Evolutionary conservation across 352 stramenopile species (phyloP), one percentile per base, ranked within the genome.

Genomic region (Pythium chondricola): DNA sequence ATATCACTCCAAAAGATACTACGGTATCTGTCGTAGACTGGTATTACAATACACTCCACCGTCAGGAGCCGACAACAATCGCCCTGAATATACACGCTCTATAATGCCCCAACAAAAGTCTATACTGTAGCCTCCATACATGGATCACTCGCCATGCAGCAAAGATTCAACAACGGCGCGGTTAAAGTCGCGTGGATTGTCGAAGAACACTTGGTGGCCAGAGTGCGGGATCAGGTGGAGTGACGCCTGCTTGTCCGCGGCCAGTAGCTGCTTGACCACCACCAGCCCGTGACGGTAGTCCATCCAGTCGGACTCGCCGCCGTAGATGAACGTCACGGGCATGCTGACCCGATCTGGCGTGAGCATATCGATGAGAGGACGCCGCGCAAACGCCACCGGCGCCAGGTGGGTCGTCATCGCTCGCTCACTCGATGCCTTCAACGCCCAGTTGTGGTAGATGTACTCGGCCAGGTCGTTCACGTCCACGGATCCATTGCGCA

Each of bases 361-460:
- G 17, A 93, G 57, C 42, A 67, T 63, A 43, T 90, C 73, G 18
- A 82, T 76, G 2, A 93, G 58, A 10, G 79, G 78, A 17, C 80
- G 73, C 8, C 85, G 61, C 9, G 74, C 82, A 24, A 85, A 66
- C 5, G 79, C 82, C 11, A 79, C 75, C 16, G 82, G 82, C 30
- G 74, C 64, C 38, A 93, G 59, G 43, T 93, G 82, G 7, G 79
- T 93, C 10, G 61, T 67, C 74, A 93, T 85, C 16, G 63, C 67
- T 26, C 75, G 72, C 51, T 93, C 82, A 35, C 79, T 76, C 17
- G 77, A 88, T 0, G 74, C 53, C 36, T 91, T 88, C 9, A 89
- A 66, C 2, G 82, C 82, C 82, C 76, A 90, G 59, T 91, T 93
- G 64, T 93, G 65, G 58, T 93, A 93, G 31, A 88, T 68, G 58